A percentile compares a stretch with the other conserved stretches of the same genome.
These are phyloP conservation scores for Millerozyma miso DNA, from an alignment of 805 yeast genomes.

Conservation along the genomic window DNA sequence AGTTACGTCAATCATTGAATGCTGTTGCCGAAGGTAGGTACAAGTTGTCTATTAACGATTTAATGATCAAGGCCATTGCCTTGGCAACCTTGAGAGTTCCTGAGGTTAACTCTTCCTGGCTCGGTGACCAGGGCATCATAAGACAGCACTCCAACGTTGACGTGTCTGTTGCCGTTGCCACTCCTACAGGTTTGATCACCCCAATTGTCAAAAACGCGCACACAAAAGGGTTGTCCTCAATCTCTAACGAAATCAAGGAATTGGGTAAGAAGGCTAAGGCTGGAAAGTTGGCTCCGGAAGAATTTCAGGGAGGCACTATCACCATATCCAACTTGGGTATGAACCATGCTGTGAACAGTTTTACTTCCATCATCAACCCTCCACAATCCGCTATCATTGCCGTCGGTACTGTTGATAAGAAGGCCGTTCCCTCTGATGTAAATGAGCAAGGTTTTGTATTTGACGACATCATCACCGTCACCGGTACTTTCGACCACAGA, in stretches of 20 bases:
- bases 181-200: conserved; percentile 95
- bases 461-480: conserved; percentile 84
- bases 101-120: conserved; percentile 90
- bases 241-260: conserved; percentile 83
- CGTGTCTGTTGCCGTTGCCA: conserved; percentile 97
- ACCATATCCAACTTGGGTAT: conserved; percentile 98
- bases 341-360: conserved; percentile 89
- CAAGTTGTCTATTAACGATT: conserved; percentile 90
- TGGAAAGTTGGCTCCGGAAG: conserved; percentile 90
- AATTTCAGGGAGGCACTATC: conserved; percentile 98
- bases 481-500: conserved; percentile 98
- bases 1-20: conserved; percentile 87
- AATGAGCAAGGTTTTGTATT: conserved; percentile 89
- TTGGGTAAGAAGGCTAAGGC: conserved; percentile 94
- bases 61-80: conserved; percentile 91
- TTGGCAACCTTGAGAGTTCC: conserved; percentile 89
- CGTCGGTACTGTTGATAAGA: conserved; percentile 87
- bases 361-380: conserved; percentile 97
- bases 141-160: conserved; percentile 91
- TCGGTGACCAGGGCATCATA: conserved; percentile 81
- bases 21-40: conserved; percentile 79
- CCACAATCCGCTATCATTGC: conserved; percentile 96
- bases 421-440: conserved; percentile 88
- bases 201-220: conserved; percentile 92
- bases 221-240: conserved; percentile 75